Conservation (phyloP, 139 green algal genomes). For the Coelastrella sp. region DNA sequence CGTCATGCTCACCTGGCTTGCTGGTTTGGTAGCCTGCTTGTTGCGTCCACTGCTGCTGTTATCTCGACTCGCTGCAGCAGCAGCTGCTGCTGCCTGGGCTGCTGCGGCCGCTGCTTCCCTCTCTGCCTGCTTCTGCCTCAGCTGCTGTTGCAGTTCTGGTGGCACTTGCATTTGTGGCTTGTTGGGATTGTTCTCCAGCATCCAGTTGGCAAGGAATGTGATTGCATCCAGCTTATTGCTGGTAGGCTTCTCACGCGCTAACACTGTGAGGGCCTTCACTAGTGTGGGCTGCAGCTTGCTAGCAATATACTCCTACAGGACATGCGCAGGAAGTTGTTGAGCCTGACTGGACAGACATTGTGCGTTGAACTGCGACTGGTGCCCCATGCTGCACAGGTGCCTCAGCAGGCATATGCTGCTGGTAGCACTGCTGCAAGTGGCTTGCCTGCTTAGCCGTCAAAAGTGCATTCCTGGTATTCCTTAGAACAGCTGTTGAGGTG, state of each 20-base stretch:
- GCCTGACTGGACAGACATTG: no score
- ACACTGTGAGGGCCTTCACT: constrained; percentile 76
- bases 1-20: neutral
- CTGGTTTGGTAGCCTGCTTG: neutral
- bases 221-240: constrained; percentile 73
- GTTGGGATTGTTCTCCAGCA: constrained; percentile 90
- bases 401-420: no score
- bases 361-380: no score
- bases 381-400: no score
- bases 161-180: constrained; percentile 60
- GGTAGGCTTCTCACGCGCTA: constrained; percentile 78
- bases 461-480: no score
- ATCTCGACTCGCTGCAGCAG: neutral
- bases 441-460: no score
- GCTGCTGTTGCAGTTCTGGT: constrained; percentile 29
- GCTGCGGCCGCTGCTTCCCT: constrained; percentile 21
- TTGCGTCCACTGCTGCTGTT: constrained; percentile 2
- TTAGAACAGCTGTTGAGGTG: no score
- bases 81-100: constrained; percentile 3
- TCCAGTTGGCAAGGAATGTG: constrained; percentile 80
- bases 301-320: constrained; percentile 67
- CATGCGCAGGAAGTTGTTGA: neutral
- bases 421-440: no score
- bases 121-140: neutral
- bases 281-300: constrained; percentile 76